A percentile compares a stretch with the other conserved stretches of the same genome.
Evolutionary conservation across 1,284 basidiomycete genomes (phyloP).

Genomic region (Inonotus obliquus): DNA sequence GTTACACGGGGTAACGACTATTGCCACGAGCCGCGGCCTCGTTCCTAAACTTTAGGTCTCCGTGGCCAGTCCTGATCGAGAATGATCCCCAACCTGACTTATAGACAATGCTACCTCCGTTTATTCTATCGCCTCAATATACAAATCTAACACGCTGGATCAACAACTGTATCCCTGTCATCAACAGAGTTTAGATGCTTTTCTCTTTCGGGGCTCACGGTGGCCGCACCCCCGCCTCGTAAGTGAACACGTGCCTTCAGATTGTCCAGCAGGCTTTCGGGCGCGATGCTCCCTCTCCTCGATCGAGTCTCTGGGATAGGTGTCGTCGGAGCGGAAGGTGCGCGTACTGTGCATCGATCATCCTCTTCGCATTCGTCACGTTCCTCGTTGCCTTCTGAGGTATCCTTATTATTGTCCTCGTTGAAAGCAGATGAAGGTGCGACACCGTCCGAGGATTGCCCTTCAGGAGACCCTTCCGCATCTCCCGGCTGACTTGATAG

Average conservation of each 20-base stretch:
- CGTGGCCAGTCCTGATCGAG: not conserved
- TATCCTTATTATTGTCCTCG: not conserved
- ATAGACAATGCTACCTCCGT: not conserved
- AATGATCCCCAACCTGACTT: not conserved
- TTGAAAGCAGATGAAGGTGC: not conserved
- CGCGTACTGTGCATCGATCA: constrained; percentile 56
- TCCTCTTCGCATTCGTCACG: constrained; percentile 42
- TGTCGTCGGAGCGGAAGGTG: constrained; percentile 16
- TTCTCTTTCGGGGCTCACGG: not conserved
- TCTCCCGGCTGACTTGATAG: not conserved
- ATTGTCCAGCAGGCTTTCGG: constrained; percentile 6
- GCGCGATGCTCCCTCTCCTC: constrained; percentile 15
- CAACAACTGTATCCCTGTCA: constrained; percentile 1
- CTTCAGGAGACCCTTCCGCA: not conserved
- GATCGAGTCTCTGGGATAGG: constrained; percentile 29
- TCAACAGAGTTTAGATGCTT: constrained; percentile 1
- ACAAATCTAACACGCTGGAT: not conserved
- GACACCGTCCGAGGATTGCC: not conserved
- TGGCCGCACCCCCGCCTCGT: not conserved
- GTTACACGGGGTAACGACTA: not conserved
- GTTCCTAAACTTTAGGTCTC: not conserved
- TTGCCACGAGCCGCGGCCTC: not conserved
- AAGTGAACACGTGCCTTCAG: constrained; percentile 4
- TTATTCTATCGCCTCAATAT: not conserved
- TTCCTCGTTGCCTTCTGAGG: constrained; percentile 7